A percentile compares a stretch with the other conserved stretches of the same genome.
Conservation (phyloP, 768 basidiomycete species). For the Termitomyces sp. region DNA sequence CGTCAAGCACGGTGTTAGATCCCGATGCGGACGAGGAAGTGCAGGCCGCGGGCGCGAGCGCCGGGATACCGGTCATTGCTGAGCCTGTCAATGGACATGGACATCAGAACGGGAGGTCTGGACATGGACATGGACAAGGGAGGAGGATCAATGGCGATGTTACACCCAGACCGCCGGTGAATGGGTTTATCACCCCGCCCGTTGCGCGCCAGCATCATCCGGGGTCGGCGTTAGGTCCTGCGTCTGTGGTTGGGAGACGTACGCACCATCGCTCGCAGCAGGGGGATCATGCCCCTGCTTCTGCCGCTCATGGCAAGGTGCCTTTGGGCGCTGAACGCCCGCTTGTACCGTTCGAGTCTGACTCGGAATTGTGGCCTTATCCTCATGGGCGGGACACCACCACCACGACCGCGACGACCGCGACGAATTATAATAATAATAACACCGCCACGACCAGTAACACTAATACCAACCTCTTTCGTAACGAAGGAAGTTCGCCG, state of each 20-base stretch:
- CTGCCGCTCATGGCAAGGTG: not conserved
- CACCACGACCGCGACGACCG: slow-evolving; percentile 40
- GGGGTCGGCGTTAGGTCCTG: not conserved
- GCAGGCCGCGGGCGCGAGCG: slow-evolving; percentile 29
- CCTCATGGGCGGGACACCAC: slow-evolving; percentile 16
- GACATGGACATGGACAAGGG: slow-evolving; percentile 20
- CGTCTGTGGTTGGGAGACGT: not conserved
- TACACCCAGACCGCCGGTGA: slow-evolving; percentile 55
- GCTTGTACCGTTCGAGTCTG: slow-evolving; percentile 61
- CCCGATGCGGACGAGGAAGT: slow-evolving; percentile 31
- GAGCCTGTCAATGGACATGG: slow-evolving; percentile 12
- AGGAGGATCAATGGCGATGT: slow-evolving; percentile 50
- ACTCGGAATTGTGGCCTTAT: slow-evolving; percentile 74
- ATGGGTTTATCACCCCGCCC: slow-evolving; percentile 20
- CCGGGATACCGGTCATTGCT: slow-evolving; percentile 33
- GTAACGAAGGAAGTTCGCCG: not conserved
- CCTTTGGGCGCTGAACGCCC: slow-evolving; percentile 28
- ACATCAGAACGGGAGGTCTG: slow-evolving; percentile 1
- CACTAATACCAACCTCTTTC: slow-evolving; percentile 9
- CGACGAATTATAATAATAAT: slow-evolving; percentile 25
- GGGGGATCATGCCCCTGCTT: not conserved
- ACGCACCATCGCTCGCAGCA: slow-evolving; percentile 1
- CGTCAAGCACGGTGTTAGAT: slow-evolving; percentile 42
- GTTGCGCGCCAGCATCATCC: slow-evolving; percentile 10
- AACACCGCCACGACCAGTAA: slow-evolving; percentile 31